Percentiles rank a stretch among this genome's conserved stretches.
phyloP scores from a whole-genome alignment of 805 yeast species.

The Metschnikowia henanensis region DNA sequence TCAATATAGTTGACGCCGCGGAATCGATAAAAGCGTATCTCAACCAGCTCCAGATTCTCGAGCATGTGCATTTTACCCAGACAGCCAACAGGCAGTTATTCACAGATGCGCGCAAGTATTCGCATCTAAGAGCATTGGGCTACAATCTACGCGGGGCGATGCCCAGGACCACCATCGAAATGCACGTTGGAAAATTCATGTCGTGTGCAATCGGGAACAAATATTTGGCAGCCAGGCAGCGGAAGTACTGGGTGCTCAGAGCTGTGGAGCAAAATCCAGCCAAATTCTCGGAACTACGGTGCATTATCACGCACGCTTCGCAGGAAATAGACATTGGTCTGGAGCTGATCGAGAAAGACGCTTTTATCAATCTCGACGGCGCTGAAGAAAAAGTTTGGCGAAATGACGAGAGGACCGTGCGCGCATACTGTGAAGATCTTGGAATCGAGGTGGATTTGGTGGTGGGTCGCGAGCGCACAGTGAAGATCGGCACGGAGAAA shows the following conservation, averaged over 20 bases:
- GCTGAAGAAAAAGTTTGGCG: constrained; percentile 10
- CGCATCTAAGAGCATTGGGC: constrained; percentile 32
- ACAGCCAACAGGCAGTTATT: constrained; percentile 9
- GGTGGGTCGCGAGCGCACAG: constrained; percentile 19
- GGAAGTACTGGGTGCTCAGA: constrained; percentile 28
- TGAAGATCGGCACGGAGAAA: constrained; percentile 44
- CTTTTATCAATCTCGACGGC: too few species aligned
- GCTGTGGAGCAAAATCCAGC: constrained; percentile 18
- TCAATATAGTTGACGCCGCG: constrained; percentile 25
- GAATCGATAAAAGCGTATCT: constrained; percentile 26
- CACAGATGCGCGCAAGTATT: constrained; percentile 17
- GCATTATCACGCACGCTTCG: constrained; percentile 37
- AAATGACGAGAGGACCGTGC: constrained; percentile 26
- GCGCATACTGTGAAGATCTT: constrained; percentile 49
- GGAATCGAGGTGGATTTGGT: constrained; percentile 47
- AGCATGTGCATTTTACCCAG: constrained; percentile 23
- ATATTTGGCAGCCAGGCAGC: constrained; percentile 17
- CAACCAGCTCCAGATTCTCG: constrained; percentile 41
- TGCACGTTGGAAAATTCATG: constrained; percentile 17
- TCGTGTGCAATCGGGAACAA: constrained; percentile 16
- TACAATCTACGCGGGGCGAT: constrained; percentile 37
- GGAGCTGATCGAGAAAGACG: neutral
- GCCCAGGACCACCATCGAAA: constrained; percentile 14
- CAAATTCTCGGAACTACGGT: constrained; percentile 25
- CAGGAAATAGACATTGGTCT: constrained; percentile 11